Percentiles rank a stretch among this genome's conserved stretches.
phyloP scores from a whole-genome alignment of 2,329 filamentous ascomycete genomes.

The Aspergillus fischeri region DNA sequence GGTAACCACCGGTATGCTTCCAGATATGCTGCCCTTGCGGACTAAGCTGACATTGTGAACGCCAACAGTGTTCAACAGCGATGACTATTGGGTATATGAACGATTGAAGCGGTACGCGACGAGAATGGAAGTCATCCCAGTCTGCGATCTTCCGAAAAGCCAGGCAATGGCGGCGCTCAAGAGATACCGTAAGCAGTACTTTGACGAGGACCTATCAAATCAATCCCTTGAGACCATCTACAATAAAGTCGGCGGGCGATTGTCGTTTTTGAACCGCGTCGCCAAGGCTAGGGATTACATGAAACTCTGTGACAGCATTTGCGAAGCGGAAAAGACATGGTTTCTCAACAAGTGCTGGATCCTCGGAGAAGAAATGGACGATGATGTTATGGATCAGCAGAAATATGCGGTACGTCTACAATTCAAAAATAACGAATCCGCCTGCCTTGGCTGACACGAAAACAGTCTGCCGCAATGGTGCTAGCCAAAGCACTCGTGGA shows the following conservation, averaged over 20 bases:
- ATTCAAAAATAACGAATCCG: background rate
- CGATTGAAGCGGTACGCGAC: slow-evolving; percentile 87
- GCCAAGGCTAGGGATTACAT: slow-evolving; percentile 84
- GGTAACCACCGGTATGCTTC: slow-evolving; percentile 59
- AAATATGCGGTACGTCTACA: slow-evolving; percentile 73
- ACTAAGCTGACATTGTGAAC: background rate
- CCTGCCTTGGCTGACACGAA: slow-evolving; percentile 12
- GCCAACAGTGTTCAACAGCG: slow-evolving; percentile 78
- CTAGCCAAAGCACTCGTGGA: slow-evolving; percentile 89
- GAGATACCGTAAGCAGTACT: slow-evolving; percentile 78
- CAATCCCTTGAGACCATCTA: slow-evolving; percentile 72
- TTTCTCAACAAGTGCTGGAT: slow-evolving; percentile 77
- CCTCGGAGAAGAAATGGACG: slow-evolving; percentile 74
- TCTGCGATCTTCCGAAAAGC: slow-evolving; percentile 74
- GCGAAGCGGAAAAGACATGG: slow-evolving; percentile 69
- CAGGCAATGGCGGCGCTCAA: slow-evolving; percentile 72
- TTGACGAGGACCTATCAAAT: slow-evolving; percentile 52
- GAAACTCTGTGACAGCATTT: slow-evolving; percentile 68
- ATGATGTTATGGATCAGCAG: slow-evolving; percentile 97
- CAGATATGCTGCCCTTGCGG: background rate
- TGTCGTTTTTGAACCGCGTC: slow-evolving; percentile 84
- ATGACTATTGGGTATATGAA: slow-evolving; percentile 99
- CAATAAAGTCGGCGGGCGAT: slow-evolving; percentile 76
- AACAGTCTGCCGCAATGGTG: slow-evolving; percentile 82
- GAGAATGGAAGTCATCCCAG: slow-evolving; percentile 87